Evolutionary conservation across 352 stramenopile species (phyloP).

Genomic region (Discostella stelligera): DNA sequence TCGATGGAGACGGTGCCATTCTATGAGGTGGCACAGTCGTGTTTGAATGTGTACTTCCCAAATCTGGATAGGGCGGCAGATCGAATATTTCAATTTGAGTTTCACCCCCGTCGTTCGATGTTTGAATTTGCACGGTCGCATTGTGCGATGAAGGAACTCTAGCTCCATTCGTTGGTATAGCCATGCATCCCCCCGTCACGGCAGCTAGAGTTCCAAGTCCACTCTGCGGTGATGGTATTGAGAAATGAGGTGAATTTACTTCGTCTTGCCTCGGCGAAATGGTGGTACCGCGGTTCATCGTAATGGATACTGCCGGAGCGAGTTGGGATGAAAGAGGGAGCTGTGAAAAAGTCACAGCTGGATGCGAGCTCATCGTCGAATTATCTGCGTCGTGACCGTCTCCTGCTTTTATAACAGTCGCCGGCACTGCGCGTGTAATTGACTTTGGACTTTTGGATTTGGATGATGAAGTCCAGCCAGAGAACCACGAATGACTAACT

Average conservation of each 20-base stretch:
- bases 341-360: background rate
- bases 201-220: background rate
- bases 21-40: background rate
- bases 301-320: conserved; percentile 18
- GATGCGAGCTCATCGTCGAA: background rate
- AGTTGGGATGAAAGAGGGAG: conserved; percentile 2
- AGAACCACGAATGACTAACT: conserved; percentile 33
- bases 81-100: conserved; percentile 13
- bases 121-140: conserved; percentile 3
- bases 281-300: conserved; percentile 27
- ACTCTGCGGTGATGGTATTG: conserved; percentile 8
- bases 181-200: conserved; percentile 19
- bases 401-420: conserved; percentile 8
- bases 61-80: conserved; percentile 34
- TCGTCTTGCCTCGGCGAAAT: background rate
- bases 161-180: conserved; percentile 13
- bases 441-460: background rate
- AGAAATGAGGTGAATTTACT: background rate
- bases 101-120: background rate
- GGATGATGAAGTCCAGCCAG: conserved; percentile 23
- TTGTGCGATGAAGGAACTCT: background rate
- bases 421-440: background rate
- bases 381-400: background rate
- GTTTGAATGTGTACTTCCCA: background rate
- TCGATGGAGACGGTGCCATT: background rate